phyloP scores from a whole-genome alignment of 1,284 basidiomycete genomes.

The Sphagnurus paluster region DNA sequence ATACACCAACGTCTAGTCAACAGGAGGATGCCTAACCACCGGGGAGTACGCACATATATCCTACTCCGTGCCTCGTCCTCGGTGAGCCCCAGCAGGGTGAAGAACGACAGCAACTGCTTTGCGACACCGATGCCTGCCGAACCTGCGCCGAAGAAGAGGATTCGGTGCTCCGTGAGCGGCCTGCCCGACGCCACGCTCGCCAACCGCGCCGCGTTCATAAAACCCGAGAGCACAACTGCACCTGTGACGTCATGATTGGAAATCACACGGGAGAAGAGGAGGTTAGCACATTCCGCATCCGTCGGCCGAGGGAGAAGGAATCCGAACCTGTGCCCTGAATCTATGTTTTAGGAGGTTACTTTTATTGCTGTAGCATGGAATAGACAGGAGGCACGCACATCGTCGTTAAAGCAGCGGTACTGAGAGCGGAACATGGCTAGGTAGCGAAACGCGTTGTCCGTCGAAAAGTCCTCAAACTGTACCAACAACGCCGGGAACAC shows the following conservation, averaged over 20 bases:
- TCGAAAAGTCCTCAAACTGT: slow-evolving; percentile 83
- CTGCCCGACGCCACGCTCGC: slow-evolving; percentile 61
- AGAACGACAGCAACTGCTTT: slow-evolving; percentile 76
- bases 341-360: no score
- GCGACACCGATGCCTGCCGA: slow-evolving; percentile 82
- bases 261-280: no score
- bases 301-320: no score
- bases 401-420: slow-evolving; percentile 80
- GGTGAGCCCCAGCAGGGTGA: slow-evolving; percentile 62
- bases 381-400: slow-evolving; percentile 40
- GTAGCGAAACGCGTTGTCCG: slow-evolving; percentile 76
- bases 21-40: slow-evolving; percentile 4
- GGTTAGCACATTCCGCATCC: no score
- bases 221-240: slow-evolving; percentile 78
- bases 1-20: slow-evolving; percentile 12
- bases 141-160: slow-evolving; percentile 81
- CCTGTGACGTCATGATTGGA: no score
- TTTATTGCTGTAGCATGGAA: not conserved
- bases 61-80: slow-evolving; percentile 67
- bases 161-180: slow-evolving; percentile 68
- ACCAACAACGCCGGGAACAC: slow-evolving; percentile 75
- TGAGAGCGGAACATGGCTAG: slow-evolving; percentile 61
- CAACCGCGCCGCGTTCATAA: slow-evolving; percentile 75
- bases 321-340: slow-evolving; percentile 55
- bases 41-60: slow-evolving; percentile 59